Percentiles rank a stretch among this genome's conserved stretches.
These are phyloP conservation scores for Eucalyptus melliodora DNA, from an alignment of 345 rosid genomes.

Conservation along the genomic window DNA sequence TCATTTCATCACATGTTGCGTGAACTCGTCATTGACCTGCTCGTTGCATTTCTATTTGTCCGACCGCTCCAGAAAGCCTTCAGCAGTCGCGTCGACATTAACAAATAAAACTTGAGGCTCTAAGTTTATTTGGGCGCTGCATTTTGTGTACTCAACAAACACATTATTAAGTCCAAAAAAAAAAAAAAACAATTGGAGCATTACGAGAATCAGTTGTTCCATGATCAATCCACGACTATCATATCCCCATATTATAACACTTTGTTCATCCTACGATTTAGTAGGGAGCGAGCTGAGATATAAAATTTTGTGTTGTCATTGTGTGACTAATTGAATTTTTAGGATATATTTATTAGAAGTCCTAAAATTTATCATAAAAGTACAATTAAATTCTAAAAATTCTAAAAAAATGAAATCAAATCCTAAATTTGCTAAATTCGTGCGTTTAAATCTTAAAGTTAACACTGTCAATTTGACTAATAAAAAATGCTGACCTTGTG, in stretches of 20 bases:
- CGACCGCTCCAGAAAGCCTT: background rate
- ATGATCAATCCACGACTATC: background rate
- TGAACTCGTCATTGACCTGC: background rate
- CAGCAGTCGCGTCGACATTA: background rate
- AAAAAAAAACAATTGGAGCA: no score
- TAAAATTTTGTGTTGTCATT: background rate
- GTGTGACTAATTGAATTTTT: background rate
- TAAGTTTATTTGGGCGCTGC: background rate
- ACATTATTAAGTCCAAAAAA: no score
- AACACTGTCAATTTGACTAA: no score
- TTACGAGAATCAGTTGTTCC: background rate
- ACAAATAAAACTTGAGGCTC: background rate
- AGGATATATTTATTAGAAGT: no score
- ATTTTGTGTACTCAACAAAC: background rate
- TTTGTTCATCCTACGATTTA: background rate
- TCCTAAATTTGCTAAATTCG: no score
- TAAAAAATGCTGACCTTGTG: fast-evolving
- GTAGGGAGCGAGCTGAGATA: background rate
- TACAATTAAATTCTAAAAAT: no score
- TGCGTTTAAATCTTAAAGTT: no score
- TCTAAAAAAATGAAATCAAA: no score
- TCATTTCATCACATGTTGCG: background rate
- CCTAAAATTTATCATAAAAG: no score
- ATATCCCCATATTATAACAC: background rate
- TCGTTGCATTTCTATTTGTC: background rate